phyloP scores from a whole-genome alignment of 306 rosid species.

The Hippophae rhamnoides region DNA sequence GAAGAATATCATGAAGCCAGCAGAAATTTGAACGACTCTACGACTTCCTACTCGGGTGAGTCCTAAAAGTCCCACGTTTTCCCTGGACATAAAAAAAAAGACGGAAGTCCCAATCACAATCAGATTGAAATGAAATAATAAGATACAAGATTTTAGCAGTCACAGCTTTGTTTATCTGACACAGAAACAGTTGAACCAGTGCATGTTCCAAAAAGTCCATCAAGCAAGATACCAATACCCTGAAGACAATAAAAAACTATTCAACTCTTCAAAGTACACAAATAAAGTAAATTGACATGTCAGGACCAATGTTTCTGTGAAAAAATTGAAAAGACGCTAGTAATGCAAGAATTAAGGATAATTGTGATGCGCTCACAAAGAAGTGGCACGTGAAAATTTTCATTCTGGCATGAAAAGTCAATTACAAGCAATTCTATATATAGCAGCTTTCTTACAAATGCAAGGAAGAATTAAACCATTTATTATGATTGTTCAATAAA shows the following conservation, averaged over 20 bases:
- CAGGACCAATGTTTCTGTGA: background rate
- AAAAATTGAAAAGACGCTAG: background rate
- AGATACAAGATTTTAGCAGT: conserved; percentile 3
- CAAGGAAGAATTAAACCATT: too few relatives aligned
- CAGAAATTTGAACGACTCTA: conserved; percentile 87
- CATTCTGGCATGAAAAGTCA: too few relatives aligned
- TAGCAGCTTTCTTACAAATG: too few relatives aligned
- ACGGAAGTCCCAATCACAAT: conserved; percentile 9
- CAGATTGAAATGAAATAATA: background rate
- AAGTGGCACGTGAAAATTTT: too few relatives aligned
- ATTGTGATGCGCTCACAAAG: too few relatives aligned
- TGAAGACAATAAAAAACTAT: conserved; percentile 17
- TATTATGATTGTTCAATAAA: too few relatives aligned
- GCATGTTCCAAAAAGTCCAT: conserved; percentile 80
- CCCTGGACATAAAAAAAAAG: conserved; percentile 42
- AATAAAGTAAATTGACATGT: background rate
- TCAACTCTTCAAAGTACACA: background rate
- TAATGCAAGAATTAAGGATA: too few relatives aligned
- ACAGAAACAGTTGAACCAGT: conserved; percentile 94
- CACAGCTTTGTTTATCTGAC: conserved; percentile 36
- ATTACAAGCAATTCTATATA: too few relatives aligned
- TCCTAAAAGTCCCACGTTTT: conserved; percentile 96
- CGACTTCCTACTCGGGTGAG: conserved; percentile 96
- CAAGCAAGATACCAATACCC: conserved; percentile 85
- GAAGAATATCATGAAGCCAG: conserved; percentile 97